These are phyloP conservation scores for Fonsecaea multimorphosa DNA, from an alignment of 2,329 filamentous ascomycete genomes.

Conservation along the genomic window DNA sequence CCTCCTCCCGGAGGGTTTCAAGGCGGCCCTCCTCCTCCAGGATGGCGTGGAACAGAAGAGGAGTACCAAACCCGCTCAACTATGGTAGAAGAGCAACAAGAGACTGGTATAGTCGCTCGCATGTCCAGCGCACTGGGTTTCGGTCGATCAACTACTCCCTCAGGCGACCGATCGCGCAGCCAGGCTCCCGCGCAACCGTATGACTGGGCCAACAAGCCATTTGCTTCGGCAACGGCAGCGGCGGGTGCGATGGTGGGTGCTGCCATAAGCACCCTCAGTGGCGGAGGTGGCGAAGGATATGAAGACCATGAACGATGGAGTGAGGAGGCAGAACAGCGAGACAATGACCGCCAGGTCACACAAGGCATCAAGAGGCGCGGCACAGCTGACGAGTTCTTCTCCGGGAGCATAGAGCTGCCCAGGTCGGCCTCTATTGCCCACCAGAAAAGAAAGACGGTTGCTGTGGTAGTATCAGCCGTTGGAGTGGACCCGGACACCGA, in stretches of 20 bases:
- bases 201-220: conserved; percentile 79
- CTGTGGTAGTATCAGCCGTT: conserved; percentile 84
- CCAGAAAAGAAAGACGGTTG: conserved; percentile 74
- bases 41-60: conserved; percentile 42
- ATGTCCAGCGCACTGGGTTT: conserved; percentile 74
- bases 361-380: conserved; percentile 39
- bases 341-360: conserved; percentile 44
- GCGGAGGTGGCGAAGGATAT: conserved; percentile 80
- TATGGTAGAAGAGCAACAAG: conserved; percentile 47
- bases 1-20: conserved; percentile 40
- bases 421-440: conserved; percentile 28
- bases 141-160: conserved; percentile 71
- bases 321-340: conserved; percentile 79
- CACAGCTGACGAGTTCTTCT: conserved; percentile 43
- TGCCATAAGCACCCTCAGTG: conserved; percentile 79
- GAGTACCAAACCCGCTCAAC: conserved; percentile 44
- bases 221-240: conserved; percentile 80
- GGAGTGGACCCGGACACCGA: conserved; percentile 63
- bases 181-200: conserved; percentile 82
- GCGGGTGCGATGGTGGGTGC: conserved; percentile 82
- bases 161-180: conserved; percentile 11
- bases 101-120: conserved; percentile 71
- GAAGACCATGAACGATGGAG: conserved; percentile 91
- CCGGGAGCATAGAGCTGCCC: conserved; percentile 34
- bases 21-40: conserved; percentile 37